Evolutionary conservation across 208 protist species (phyloP).

Genomic region (Wallacemonas rigidus): DNA sequence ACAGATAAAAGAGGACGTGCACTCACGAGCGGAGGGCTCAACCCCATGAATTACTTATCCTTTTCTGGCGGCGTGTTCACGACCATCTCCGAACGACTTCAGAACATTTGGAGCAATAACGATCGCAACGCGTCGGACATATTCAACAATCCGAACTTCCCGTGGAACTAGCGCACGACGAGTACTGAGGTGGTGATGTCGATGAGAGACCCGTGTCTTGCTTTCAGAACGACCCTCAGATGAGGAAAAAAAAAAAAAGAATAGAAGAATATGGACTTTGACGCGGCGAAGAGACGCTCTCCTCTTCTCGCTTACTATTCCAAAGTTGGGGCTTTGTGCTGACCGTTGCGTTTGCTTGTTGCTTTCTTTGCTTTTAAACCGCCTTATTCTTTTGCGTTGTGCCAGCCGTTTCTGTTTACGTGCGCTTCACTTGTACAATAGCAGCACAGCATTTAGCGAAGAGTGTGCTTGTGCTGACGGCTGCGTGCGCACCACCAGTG

Average conservation of each 20-base stretch:
- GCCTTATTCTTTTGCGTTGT: no score
- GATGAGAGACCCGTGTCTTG: not conserved
- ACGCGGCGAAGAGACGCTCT: not conserved
- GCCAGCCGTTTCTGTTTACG: no score
- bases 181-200: no score
- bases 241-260: not conserved
- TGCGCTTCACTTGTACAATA: no score
- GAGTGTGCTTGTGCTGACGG: no score
- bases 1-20: conserved; percentile 51
- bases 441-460: no score
- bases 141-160: conserved; percentile 18
- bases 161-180: conserved; percentile 1
- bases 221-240: not conserved
- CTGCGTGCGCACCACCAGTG: no score
- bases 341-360: no score
- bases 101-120: conserved; percentile 21
- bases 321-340: no score
- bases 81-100: conserved; percentile 28
- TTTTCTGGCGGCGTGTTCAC: conserved; percentile 43
- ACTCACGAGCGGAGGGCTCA: conserved; percentile 65
- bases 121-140: conserved; percentile 19
- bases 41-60: conserved; percentile 67
- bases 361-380: no score
- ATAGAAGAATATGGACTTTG: not conserved
- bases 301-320: no score